Evolutionary conservation across 2,329 filamentous ascomycete genomes (phyloP).

Genomic region (Triangularia verruculosa): DNA sequence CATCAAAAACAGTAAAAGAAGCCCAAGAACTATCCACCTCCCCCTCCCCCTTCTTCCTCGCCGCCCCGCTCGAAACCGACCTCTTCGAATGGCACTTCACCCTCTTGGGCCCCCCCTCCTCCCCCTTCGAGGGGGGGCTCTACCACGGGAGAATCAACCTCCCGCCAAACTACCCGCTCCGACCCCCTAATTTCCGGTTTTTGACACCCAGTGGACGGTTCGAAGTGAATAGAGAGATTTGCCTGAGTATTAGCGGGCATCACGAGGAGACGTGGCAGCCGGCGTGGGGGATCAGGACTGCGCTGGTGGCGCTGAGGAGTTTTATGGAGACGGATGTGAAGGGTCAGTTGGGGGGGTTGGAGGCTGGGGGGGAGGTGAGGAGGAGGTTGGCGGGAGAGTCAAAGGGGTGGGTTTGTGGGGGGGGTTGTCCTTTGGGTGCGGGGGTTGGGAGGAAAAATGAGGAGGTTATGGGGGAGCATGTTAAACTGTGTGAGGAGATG

Average conservation of each 20-base stretch:
- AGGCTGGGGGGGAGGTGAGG: slow-evolving; percentile 66
- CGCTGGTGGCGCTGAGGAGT: slow-evolving; percentile 71
- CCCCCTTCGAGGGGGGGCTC: slow-evolving; percentile 74
- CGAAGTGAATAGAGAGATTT: slow-evolving; percentile 95
- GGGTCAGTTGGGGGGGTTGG: slow-evolving; percentile 87
- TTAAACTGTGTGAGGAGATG: slow-evolving; percentile 50
- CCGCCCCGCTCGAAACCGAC: slow-evolving; percentile 79
- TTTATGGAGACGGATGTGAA: slow-evolving; percentile 92
- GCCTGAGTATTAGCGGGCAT: slow-evolving; percentile 87
- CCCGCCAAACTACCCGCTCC: slow-evolving; percentile 83
- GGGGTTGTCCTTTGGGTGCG: slow-evolving; percentile 58
- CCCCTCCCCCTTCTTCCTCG: slow-evolving; percentile 82
- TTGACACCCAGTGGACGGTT: slow-evolving; percentile 88
- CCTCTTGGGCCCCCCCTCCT: slow-evolving; percentile 79
- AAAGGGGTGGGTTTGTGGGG: slow-evolving; percentile 59
- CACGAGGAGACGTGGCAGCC: slow-evolving; percentile 99
- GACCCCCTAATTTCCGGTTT: slow-evolving; percentile 94
- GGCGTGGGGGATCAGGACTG: slow-evolving; percentile 93
- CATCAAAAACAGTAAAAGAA: slow-evolving; percentile 67
- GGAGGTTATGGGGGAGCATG: slow-evolving; percentile 65
- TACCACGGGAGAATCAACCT: slow-evolving; percentile 96
- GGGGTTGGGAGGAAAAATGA: slow-evolving; percentile 64
- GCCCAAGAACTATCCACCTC: slow-evolving; percentile 77
- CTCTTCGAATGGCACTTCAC: slow-evolving; percentile 99
- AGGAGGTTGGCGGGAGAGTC: slow-evolving; percentile 67